These are phyloP conservation scores for Blastobotrys ciferrii DNA, from an alignment of 1,139 yeast genomes.

Conservation along the genomic window DNA sequence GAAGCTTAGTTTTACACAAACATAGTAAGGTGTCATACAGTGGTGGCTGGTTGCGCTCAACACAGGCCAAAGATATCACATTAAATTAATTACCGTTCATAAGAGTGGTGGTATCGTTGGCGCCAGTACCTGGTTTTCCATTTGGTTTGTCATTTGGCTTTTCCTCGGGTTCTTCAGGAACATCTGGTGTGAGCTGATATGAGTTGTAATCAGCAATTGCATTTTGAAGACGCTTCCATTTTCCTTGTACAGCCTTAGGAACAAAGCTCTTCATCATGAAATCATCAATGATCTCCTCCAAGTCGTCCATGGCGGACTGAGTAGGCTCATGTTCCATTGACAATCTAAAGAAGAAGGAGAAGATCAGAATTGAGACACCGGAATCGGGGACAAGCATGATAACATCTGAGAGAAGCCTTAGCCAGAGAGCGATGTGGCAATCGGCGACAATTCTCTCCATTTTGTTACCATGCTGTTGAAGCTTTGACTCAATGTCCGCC, in stretches of 20 bases:
- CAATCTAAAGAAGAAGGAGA: conserved; percentile 63
- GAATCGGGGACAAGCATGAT: conserved; percentile 63
- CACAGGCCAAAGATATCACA: too few relatives aligned
- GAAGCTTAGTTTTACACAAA: too few relatives aligned
- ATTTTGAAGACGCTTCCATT: conserved; percentile 57
- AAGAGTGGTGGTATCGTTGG: conserved; percentile 3
- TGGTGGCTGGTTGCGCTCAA: too few relatives aligned
- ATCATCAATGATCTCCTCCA: conserved; percentile 65
- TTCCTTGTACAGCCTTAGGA: conserved; percentile 42
- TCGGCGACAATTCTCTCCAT: conserved; percentile 66
- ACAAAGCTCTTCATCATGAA: conserved; percentile 41
- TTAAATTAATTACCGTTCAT: conserved; percentile 7
- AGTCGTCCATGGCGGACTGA: conserved; percentile 58
- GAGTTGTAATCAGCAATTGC: conserved; percentile 25
- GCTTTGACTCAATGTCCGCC: conserved; percentile 38
- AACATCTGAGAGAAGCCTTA: conserved; percentile 49
- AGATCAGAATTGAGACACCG: conserved; percentile 57
- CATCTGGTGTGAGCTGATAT: conserved; percentile 24
- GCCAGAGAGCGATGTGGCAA: conserved; percentile 58
- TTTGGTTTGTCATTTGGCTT: conserved; percentile 6
- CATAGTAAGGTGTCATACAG: too few relatives aligned
- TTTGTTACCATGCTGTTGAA: conserved; percentile 55
- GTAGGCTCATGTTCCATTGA: conserved; percentile 74
- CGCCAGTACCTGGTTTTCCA: background rate
- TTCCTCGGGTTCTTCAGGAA: conserved; percentile 13